Conservation (phyloP, 495 filamentous ascomycete species). For the Barbatosphaeria neglecta region DNA sequence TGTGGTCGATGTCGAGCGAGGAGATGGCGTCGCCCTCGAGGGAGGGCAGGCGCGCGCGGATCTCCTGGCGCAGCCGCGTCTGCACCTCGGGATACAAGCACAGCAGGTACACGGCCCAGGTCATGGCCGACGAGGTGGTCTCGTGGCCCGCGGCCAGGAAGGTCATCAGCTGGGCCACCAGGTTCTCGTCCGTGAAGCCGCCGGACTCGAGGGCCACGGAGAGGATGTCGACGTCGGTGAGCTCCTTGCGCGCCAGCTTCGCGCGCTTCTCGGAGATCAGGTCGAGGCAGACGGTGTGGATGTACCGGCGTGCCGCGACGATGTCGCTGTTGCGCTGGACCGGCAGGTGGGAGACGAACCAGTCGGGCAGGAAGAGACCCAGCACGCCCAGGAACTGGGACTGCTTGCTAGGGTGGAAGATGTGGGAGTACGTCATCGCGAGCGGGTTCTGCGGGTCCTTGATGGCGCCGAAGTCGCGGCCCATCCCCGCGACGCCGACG, state of each 20-base stretch:
- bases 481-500: conserved; percentile 72
- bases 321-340: conserved; percentile 56
- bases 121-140: conserved; percentile 46
- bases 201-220: conserved; percentile 70
- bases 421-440: conserved; percentile 49
- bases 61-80: conserved; percentile 35
- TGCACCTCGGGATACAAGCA: conserved; percentile 37
- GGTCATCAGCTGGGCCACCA: conserved; percentile 89
- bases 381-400: conserved; percentile 35
- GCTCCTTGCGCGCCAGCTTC: conserved; percentile 42
- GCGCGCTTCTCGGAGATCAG: conserved; percentile 59
- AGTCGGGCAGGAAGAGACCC: conserved; percentile 33
- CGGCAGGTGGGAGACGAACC: conserved; percentile 45
- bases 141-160: conserved; percentile 91
- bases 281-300: conserved; percentile 51
- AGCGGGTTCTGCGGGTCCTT: conserved; percentile 52
- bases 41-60: conserved; percentile 51
- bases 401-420: conserved; percentile 37
- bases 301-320: conserved; percentile 35
- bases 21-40: conserved; percentile 34
- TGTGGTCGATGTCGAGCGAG: conserved; percentile 37
- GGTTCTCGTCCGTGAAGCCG: conserved; percentile 65
- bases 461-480: conserved; percentile 66
- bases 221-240: conserved; percentile 60
- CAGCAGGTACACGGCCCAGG: conserved; percentile 43